Percentiles rank a stretch among this genome's conserved stretches.
These are phyloP conservation scores for Dactylellina parvicollis DNA, from an alignment of 2,329 filamentous ascomycete species.

Conservation along the genomic window DNA sequence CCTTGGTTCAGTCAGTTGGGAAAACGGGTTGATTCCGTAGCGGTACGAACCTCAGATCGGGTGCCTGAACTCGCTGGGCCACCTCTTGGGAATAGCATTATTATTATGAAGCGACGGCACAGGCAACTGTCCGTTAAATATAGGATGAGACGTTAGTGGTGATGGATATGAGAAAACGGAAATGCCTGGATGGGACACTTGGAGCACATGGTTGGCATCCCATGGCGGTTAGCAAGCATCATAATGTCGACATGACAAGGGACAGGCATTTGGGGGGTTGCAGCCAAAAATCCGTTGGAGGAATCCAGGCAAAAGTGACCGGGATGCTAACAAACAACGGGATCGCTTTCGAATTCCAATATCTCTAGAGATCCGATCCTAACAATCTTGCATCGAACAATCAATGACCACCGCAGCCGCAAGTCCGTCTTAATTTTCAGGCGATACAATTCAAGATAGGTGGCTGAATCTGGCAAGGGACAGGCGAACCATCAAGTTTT, in stretches of 20 bases:
- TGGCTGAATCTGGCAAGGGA: constrained; percentile 27
- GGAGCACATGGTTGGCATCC: constrained; percentile 27
- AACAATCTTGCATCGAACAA: not conserved
- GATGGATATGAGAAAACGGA: not conserved
- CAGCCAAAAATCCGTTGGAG: constrained; percentile 15
- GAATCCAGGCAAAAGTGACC: not conserved
- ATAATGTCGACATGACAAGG: constrained; percentile 52
- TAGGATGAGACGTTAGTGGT: not conserved
- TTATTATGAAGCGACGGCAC: not conserved
- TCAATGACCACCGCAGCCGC: constrained; percentile 22
- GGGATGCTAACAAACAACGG: constrained; percentile 9
- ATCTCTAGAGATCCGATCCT: not conserved
- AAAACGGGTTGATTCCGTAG: too few relatives aligned
- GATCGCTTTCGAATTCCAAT: not conserved
- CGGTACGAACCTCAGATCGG: too few relatives aligned
- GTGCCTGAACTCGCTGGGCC: too few relatives aligned
- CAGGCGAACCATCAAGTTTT: constrained; percentile 6
- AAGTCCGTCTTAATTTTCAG: constrained; percentile 23
- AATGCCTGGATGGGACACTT: constrained; percentile 3
- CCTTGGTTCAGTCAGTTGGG: not conserved
- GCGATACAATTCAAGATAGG: constrained; percentile 11
- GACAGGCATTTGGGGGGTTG: constrained; percentile 12
- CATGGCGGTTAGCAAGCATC: constrained; percentile 34
- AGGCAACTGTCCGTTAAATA: not conserved
- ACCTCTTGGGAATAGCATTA: too few relatives aligned